Conservation (phyloP, 805 yeast species). For the Saccharomycopsis selenospora region DNA sequence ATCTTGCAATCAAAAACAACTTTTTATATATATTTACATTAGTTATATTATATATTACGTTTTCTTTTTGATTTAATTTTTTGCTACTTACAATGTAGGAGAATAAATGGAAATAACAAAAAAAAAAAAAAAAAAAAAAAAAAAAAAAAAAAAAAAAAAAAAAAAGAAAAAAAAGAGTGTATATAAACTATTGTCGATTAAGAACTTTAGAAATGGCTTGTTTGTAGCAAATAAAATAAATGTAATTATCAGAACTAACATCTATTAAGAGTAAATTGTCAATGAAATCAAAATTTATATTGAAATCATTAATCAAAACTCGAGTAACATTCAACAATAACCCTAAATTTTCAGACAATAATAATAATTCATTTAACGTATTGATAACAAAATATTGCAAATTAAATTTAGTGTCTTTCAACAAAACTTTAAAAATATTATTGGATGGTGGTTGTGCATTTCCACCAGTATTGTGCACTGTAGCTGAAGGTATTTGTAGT, state of each 20-base stretch:
- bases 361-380: background rate
- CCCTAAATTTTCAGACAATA: background rate
- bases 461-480: background rate
- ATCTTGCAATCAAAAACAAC: too few species aligned
- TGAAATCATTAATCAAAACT: background rate
- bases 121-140: too few species aligned
- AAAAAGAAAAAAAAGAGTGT: too few species aligned
- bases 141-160: too few species aligned
- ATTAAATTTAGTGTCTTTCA: background rate
- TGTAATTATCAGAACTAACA: background rate
- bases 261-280: background rate
- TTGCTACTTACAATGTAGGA: too few species aligned
- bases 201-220: background rate
- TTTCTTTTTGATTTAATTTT: too few species aligned
- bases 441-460: background rate
- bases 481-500: background rate
- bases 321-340: background rate
- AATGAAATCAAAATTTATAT: background rate
- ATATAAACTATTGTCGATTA: background rate
- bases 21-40: too few species aligned
- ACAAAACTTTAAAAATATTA: background rate
- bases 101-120: too few species aligned
- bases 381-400: background rate
- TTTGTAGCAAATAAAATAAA: background rate
- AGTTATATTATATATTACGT: too few species aligned